phyloP scores from a whole-genome alignment of 345 rosid genomes.

The Sonneratia alba region DNA sequence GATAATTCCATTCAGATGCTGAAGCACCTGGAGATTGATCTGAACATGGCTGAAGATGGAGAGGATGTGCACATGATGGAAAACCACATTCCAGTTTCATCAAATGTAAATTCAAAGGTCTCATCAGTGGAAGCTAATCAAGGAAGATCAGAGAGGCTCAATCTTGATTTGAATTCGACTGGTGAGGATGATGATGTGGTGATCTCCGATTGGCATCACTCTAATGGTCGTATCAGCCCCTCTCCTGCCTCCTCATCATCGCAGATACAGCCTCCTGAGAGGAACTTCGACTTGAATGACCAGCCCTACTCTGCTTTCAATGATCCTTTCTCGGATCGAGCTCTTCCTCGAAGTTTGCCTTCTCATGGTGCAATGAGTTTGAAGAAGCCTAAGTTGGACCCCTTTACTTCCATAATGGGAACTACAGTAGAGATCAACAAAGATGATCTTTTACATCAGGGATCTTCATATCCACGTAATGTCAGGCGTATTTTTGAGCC shows the following conservation, averaged over 20 bases:
- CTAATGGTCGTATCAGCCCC: constrained; percentile 57
- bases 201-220: constrained; percentile 14
- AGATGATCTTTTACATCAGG: constrained; percentile 38
- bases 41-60: constrained; percentile 67
- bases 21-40: constrained; percentile 61
- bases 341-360: constrained; percentile 17
- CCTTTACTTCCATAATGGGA: constrained; percentile 66
- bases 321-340: constrained; percentile 46
- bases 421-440: constrained; percentile 52
- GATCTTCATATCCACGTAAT: constrained; percentile 35
- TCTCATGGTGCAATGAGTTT: constrained; percentile 26
- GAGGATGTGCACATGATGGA: constrained; percentile 48
- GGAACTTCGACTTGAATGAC: constrained; percentile 91
- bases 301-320: constrained; percentile 36
- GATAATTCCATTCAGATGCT: constrained; percentile 35
- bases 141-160: constrained; percentile 50
- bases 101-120: constrained; percentile 45
- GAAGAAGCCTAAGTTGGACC: constrained; percentile 43
- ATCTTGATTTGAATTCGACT: constrained; percentile 67
- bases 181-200: constrained; percentile 34
- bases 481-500: constrained; percentile 48
- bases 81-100: constrained; percentile 42
- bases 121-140: constrained; percentile 53
- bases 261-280: constrained; percentile 46
- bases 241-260: constrained; percentile 73